Percentiles rank a stretch among this genome's conserved stretches.
These are phyloP conservation scores for Xylariaceae sp. DNA, from an alignment of 2,329 filamentous ascomycete genomes.

Conservation along the genomic window DNA sequence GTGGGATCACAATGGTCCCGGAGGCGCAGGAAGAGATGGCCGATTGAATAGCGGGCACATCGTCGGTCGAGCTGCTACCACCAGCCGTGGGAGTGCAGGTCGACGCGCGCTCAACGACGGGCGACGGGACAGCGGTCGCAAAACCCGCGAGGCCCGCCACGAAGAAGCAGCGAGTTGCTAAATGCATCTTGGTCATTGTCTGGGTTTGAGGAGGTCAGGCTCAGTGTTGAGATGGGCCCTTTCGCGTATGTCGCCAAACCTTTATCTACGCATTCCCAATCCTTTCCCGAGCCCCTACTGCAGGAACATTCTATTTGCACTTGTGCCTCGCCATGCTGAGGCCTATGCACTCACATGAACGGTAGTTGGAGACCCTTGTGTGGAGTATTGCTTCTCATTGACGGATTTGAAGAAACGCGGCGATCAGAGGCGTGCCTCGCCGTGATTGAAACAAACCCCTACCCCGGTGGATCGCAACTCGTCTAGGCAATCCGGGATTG, in stretches of 20 bases:
- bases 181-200: constrained; percentile 2
- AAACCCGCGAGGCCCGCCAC: background rate
- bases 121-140: background rate
- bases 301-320: background rate
- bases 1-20: constrained; percentile 14
- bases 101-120: constrained; percentile 10
- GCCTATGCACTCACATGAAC: background rate
- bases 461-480: no score
- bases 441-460: no score
- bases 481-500: no score
- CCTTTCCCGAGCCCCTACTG: background rate
- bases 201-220: background rate
- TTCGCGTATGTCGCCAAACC: background rate
- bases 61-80: constrained; percentile 11
- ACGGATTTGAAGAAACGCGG: constrained; percentile 15
- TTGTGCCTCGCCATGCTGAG: background rate
- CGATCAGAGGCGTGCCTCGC: no score
- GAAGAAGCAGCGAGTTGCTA: background rate
- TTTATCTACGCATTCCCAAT: background rate
- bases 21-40: constrained; percentile 13
- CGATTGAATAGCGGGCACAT: constrained; percentile 15
- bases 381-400: constrained; percentile 7
- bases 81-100: constrained; percentile 11
- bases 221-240: background rate
- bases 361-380: background rate